Conservation (phyloP, 768 basidiomycete genomes). For the Pholiota conissans region DNA sequence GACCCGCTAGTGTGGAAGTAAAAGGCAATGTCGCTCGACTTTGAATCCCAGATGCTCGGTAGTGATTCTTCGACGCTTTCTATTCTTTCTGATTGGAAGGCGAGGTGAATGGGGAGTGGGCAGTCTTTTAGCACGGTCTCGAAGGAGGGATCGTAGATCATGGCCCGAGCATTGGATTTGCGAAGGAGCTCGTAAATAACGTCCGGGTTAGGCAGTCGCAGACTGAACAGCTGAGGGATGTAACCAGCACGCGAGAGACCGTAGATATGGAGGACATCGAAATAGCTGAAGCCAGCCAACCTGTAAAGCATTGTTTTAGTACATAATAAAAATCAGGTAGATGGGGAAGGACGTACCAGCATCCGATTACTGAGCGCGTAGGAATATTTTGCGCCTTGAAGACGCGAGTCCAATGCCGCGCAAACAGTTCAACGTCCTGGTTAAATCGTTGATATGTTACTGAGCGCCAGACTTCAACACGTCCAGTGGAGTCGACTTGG, state of each 20-base stretch:
- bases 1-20: constrained; percentile 83
- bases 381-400: constrained; percentile 48
- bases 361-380: constrained; percentile 61
- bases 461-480: constrained; percentile 53
- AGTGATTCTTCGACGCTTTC: constrained; percentile 37
- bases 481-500: constrained; percentile 39
- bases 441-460: constrained; percentile 68
- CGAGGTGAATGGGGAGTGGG: constrained; percentile 49
- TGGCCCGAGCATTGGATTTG: constrained; percentile 60
- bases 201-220: constrained; percentile 71
- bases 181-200: constrained; percentile 70
- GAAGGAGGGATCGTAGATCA: constrained; percentile 66
- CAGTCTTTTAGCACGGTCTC: constrained; percentile 40
- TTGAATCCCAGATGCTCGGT: constrained; percentile 39
- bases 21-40: constrained; percentile 51
- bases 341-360: constrained; percentile 56
- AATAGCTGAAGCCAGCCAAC: constrained; percentile 72
- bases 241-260: constrained; percentile 76
- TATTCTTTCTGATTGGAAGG: constrained; percentile 38
- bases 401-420: constrained; percentile 60
- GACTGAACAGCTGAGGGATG: constrained; percentile 75
- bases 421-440: constrained; percentile 62
- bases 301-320: constrained; percentile 34
- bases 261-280: constrained; percentile 73
- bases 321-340: constrained; percentile 4